These are phyloP conservation scores for Irpex lacteus DNA, from an alignment of 1,284 basidiomycete species.

Conservation along the genomic window DNA sequence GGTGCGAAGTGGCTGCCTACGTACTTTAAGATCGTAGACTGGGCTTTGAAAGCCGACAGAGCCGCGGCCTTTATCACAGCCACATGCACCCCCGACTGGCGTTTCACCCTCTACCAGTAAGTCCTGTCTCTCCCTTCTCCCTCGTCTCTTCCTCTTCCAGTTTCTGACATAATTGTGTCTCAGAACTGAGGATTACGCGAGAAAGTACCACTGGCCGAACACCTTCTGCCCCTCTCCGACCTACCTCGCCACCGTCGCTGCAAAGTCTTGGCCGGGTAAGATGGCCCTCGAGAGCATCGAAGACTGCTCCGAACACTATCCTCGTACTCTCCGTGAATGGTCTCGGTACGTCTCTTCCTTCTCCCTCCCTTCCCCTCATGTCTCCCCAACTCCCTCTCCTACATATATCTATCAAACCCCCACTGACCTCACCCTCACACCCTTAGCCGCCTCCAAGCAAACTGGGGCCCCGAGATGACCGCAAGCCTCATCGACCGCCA, in stretches of 20 bases:
- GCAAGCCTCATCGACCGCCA: constrained; percentile 7
- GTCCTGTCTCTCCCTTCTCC: constrained; percentile 4
- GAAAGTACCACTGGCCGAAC: constrained; percentile 48
- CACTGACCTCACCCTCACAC: not conserved
- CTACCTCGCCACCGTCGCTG: constrained; percentile 22
- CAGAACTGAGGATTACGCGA: constrained; percentile 41
- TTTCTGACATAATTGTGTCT: constrained; percentile 11
- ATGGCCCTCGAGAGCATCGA: constrained; percentile 40
- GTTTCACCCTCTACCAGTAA: constrained; percentile 27
- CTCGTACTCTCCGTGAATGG: constrained; percentile 51
- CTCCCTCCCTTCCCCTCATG: not conserved
- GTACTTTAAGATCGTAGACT: constrained; percentile 39
- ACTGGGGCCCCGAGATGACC: constrained; percentile 11
- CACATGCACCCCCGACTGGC: constrained; percentile 48
- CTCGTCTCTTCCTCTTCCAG: not conserved
- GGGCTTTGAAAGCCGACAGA: constrained; percentile 37
- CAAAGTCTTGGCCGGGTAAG: constrained; percentile 29
- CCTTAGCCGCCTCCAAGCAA: constrained; percentile 10
- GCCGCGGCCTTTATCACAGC: constrained; percentile 46
- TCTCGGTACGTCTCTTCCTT: constrained; percentile 10
- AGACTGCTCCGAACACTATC: constrained; percentile 47
- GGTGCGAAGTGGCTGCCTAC: constrained; percentile 12
- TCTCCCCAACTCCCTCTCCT: not conserved
- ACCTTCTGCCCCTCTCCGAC: constrained; percentile 43
- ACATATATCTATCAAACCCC: not conserved